A percentile compares a stretch with the other conserved stretches of the same genome.
phyloP scores from a whole-genome alignment of 2,329 filamentous ascomycete genomes.

The Stenocarpella maydis region DNA sequence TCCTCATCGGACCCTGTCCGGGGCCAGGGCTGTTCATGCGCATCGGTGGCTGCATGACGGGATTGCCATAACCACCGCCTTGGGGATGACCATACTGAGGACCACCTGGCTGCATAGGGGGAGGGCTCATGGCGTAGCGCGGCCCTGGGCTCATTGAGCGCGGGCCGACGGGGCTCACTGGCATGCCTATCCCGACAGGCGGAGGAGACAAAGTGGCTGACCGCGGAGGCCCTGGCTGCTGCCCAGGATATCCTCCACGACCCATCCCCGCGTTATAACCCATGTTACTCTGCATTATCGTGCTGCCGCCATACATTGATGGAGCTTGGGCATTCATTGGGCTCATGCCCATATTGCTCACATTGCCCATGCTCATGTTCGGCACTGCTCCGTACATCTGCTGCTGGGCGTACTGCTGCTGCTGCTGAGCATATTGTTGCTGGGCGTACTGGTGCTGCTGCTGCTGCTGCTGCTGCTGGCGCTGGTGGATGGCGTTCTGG shows the following conservation, averaged over 20 bases:
- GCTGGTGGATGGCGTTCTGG: conserved; percentile 75
- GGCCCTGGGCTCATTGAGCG: conserved; percentile 34
- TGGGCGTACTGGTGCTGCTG: conserved; percentile 47
- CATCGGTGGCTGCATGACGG: conserved; percentile 29
- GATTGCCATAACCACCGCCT: conserved; percentile 28
- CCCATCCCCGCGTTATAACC: conserved; percentile 36
- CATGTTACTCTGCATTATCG: conserved; percentile 35
- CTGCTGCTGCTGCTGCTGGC: conserved; percentile 55
- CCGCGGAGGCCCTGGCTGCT: conserved; percentile 30
- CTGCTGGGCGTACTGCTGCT: conserved; percentile 44
- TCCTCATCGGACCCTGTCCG: conserved; percentile 32
- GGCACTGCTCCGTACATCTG: conserved; percentile 43
- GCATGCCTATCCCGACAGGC: conserved; percentile 32
- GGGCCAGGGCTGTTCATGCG: conserved; percentile 32
- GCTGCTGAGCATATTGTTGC: conserved; percentile 42
- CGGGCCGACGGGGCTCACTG: conserved; percentile 25
- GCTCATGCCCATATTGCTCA: conserved; percentile 42
- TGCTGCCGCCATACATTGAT: conserved; percentile 40
- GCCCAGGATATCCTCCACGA: conserved; percentile 35
- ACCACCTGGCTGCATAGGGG: conserved; percentile 29
- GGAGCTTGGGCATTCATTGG: conserved; percentile 38
- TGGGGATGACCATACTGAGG: conserved; percentile 28
- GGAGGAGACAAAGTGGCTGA: conserved; percentile 34
- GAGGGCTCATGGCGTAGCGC: conserved; percentile 34
- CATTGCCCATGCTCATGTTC: conserved; percentile 44